Evolutionary conservation across 2,329 filamentous ascomycete genomes (phyloP).

Genomic region (Septoria linicola): DNA sequence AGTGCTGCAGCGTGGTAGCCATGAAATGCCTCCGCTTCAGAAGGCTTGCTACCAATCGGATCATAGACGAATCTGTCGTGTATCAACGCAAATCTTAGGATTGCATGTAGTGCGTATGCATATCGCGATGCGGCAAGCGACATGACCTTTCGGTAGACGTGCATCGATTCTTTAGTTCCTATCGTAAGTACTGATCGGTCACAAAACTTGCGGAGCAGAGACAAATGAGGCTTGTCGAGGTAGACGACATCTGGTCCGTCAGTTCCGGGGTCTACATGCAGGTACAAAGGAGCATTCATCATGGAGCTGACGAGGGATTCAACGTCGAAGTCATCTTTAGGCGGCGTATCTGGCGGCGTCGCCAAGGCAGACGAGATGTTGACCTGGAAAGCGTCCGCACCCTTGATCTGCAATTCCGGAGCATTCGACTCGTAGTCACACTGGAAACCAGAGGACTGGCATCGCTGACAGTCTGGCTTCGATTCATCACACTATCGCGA

Average conservation of each 20-base stretch:
- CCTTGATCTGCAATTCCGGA: slow-evolving; percentile 25
- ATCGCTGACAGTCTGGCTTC: slow-evolving; percentile 52
- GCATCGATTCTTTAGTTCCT: slow-evolving; percentile 27
- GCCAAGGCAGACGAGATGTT: slow-evolving; percentile 2
- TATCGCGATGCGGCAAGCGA: slow-evolving; percentile 31
- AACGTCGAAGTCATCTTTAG: slow-evolving; percentile 8
- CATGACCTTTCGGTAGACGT: slow-evolving; percentile 27
- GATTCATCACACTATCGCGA: slow-evolving; percentile 53
- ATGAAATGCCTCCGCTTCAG: slow-evolving; percentile 46
- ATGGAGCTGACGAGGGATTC: slow-evolving; percentile 14
- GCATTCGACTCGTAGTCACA: slow-evolving; percentile 48
- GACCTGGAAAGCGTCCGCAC: slow-evolving; percentile 27
- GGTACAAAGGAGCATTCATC: slow-evolving; percentile 22
- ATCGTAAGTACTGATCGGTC: slow-evolving; percentile 29
- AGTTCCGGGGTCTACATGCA: slow-evolving; percentile 15
- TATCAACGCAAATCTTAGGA: slow-evolving; percentile 54
- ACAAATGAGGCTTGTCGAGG: slow-evolving; percentile 25
- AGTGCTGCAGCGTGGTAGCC: slow-evolving; percentile 50
- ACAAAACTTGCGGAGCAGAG: slow-evolving; percentile 28
- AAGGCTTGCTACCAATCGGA: slow-evolving; percentile 24
- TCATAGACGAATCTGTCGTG: slow-evolving; percentile 51
- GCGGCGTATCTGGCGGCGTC: slow-evolving; percentile 4
- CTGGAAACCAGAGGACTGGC: slow-evolving; percentile 47
- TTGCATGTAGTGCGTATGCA: slow-evolving; percentile 56
- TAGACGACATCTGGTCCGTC: slow-evolving; percentile 19